These are phyloP conservation scores for Cucurbita pepo DNA, from an alignment of 306 rosid genomes.

Conservation along the genomic window DNA sequence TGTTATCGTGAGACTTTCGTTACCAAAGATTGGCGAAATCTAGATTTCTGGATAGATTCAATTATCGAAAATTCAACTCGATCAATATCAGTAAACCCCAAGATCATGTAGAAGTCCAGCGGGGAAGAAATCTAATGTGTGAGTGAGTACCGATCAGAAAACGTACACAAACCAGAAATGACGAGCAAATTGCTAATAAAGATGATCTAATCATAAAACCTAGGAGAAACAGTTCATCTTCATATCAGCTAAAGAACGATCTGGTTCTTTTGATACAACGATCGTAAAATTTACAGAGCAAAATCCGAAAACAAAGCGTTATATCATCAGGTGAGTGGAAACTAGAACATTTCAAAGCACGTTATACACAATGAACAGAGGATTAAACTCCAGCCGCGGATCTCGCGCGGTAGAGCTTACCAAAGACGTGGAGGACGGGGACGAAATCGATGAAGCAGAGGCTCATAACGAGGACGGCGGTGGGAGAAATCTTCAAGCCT, in stretches of 20 bases:
- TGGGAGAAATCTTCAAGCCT: conserved; percentile 74
- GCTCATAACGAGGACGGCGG: conserved; percentile 75
- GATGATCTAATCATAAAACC: background rate
- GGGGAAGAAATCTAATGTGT: background rate
- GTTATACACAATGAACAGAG: background rate
- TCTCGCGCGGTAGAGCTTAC: conserved; percentile 49
- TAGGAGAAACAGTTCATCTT: background rate
- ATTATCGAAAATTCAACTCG: too few species aligned
- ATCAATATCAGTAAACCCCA: too few species aligned
- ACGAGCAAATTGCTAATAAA: background rate
- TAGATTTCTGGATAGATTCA: too few species aligned
- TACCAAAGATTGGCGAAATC: too few species aligned
- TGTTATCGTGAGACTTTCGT: too few species aligned
- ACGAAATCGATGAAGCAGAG: conserved; percentile 92
- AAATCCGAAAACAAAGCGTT: background rate
- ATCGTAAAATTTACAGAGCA: background rate
- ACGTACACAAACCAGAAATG: background rate
- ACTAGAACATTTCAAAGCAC: background rate
- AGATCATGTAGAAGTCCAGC: too few species aligned
- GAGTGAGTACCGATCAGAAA: background rate
- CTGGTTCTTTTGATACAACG: background rate
- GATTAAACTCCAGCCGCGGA: conserved; percentile 32
- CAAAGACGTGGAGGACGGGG: conserved; percentile 79
- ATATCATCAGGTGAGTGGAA: background rate
- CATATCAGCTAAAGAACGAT: background rate